Evolutionary conservation across 2,329 filamentous ascomycete species (phyloP), one percentile per base, ranked within the genome.

Genomic region (Phyllachora maydis): DNA sequence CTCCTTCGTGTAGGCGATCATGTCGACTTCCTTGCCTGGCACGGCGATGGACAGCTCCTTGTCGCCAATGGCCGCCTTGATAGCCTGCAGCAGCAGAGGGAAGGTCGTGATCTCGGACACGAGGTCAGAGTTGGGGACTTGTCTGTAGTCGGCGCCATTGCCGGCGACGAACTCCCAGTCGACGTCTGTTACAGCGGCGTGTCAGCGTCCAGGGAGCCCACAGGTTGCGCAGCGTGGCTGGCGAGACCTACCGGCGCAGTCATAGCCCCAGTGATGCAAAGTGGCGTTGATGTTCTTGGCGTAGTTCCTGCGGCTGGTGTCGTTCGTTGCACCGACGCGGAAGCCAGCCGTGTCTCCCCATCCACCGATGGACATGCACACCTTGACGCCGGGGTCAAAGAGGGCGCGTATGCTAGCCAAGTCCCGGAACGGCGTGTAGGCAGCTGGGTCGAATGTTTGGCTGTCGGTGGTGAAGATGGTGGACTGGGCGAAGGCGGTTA

Each of bases 141-240:
- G 37, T 33, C 65, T 76, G 49, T 79, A 78, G 44, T 78, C 69
- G 11, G 66, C 59, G 17, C 70, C 69, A 30, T 78, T 78, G 13
- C 73, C 72, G 11, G 59, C 59, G 4, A 60, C 59, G 31, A 64
- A 67, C 34, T 66, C 71, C 68, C 69, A 77, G 34, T 77, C 71
- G 22, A 77, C 53, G 26, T 63, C 58, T 42, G 21, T n/a, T n/a
- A n/a, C n/a, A n/a, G n/a, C n/a, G n/a, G n/a, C n/a, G n/a, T n/a
- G n/a, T n/a, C n/a, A n/a, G n/a, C n/a, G n/a, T n/a, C n/a, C n/a
- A n/a, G n/a, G n/a, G n/a, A n/a, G n/a, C n/a, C n/a, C n/a, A n/a
- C n/a, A n/a, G n/a, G n/a, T n/a, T n/a, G n/a, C n/a, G n/a, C n/a
- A n/a, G n/a, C n/a, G n/a, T n/a, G n/a, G n/a, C n/a, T n/a, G n/a